These are phyloP conservation scores for Serendipita sp. DNA, from an alignment of 768 basidiomycete species.

Conservation along the genomic window DNA sequence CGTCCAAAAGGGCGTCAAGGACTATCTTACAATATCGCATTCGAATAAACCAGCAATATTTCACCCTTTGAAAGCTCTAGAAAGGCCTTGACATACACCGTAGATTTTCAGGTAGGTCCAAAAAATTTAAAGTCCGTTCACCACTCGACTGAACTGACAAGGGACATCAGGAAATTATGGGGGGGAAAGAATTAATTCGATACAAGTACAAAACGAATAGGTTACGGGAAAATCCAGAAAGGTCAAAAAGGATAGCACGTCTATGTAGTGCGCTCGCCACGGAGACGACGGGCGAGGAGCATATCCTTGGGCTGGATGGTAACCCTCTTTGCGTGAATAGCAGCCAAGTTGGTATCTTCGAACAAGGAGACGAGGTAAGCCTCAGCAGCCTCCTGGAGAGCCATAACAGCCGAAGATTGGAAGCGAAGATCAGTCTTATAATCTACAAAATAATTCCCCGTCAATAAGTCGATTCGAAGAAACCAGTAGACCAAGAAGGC, in stretches of 20 bases:
- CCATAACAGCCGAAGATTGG: conserved; percentile 35
- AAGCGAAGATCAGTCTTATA: conserved; percentile 34
- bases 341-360: conserved; percentile 27
- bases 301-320: conserved; percentile 62
- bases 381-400: conserved; percentile 37
- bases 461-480: conserved; percentile 2
- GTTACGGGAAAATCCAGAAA: too few relatives aligned
- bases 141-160: too few relatives aligned
- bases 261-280: conserved; percentile 36
- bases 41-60: too few relatives aligned
- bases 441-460: conserved; percentile 10
- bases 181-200: too few relatives aligned
- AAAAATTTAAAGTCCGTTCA: too few relatives aligned
- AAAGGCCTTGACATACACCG: too few relatives aligned
- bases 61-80: too few relatives aligned
- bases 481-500: background rate
- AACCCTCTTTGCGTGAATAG: conserved; percentile 21
- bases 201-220: too few relatives aligned
- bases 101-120: too few relatives aligned
- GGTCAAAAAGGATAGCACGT: background rate
- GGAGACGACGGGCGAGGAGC: conserved; percentile 51
- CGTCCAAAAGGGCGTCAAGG: too few relatives aligned
- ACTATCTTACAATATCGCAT: too few relatives aligned
- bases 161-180: too few relatives aligned
- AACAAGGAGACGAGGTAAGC: conserved; percentile 36